Evolutionary conservation across 176 grass and related monocot species (phyloP).

Genomic region (Musa schizocarpa): DNA sequence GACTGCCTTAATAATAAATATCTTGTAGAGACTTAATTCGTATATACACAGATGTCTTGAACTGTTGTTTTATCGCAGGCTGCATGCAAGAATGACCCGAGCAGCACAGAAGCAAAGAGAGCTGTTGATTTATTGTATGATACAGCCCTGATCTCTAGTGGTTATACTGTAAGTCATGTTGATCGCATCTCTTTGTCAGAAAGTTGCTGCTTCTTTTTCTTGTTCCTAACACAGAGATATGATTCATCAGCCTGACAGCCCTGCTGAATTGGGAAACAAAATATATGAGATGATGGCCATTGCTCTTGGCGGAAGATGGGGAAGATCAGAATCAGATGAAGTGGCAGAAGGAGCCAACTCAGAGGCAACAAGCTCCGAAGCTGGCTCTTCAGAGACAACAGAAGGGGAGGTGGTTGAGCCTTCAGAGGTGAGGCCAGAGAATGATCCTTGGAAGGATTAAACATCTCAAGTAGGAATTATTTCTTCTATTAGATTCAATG

Average conservation of each 20-base stretch:
- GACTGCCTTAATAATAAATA: no score
- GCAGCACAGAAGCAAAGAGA: conserved; percentile 67
- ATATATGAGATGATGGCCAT: conserved; percentile 97
- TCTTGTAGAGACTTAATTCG: no score
- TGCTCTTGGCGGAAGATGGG: conserved; percentile 92
- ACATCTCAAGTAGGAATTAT: neutral
- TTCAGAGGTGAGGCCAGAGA: conserved; percentile 73
- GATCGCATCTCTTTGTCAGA: neutral
- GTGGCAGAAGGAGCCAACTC: neutral
- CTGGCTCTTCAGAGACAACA: conserved; percentile 5
- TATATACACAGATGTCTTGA: neutral
- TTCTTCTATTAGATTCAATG: neutral
- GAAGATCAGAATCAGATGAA: conserved; percentile 32
- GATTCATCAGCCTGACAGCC: conserved; percentile 68
- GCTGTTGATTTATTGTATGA: conserved; percentile 85
- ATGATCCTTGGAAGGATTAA: conserved; percentile 81
- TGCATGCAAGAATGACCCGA: conserved; percentile 91
- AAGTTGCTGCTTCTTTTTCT: neutral
- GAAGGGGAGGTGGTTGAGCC: conserved; percentile 60
- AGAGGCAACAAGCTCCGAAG: conserved; percentile 15
- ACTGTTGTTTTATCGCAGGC: conserved; percentile 26
- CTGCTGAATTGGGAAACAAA: conserved; percentile 83
- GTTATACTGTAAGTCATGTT: conserved; percentile 61
- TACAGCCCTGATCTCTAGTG: conserved; percentile 92
- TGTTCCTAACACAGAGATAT: neutral